A percentile compares a stretch with the other conserved stretches of the same genome.
Conservation (phyloP, 2,329 filamentous ascomycete species). For the Claviceps spartinae region DNA sequence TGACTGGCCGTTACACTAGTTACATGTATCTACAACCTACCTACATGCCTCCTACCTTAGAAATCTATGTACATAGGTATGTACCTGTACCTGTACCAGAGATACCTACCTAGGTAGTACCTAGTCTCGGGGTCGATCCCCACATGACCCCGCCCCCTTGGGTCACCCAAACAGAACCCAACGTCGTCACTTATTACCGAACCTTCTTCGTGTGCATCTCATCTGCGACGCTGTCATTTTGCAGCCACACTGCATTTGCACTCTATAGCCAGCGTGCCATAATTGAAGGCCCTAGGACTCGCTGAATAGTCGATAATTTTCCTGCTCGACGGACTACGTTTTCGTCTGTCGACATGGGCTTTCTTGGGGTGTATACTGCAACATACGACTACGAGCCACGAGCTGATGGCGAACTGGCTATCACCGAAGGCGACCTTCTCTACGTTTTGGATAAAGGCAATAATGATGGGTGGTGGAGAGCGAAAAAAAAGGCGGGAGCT, state of each 20-base stretch:
- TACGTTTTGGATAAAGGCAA: conserved; percentile 74
- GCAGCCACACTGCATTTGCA: background rate
- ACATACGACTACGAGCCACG: conserved; percentile 88
- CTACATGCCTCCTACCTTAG: too few species aligned
- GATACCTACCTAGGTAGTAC: too few species aligned
- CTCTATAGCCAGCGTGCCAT: background rate
- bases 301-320: background rate
- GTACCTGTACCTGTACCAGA: too few species aligned
- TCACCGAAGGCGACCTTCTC: conserved; percentile 75
- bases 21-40: too few species aligned
- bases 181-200: conserved; percentile 4
- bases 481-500: conserved; percentile 72
- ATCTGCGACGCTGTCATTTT: background rate
- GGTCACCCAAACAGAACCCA: conserved; percentile 5
- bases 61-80: too few species aligned
- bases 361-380: conserved; percentile 80
- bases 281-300: background rate
- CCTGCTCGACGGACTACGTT: background rate
- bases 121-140: too few species aligned
- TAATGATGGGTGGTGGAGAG: conserved; percentile 85
- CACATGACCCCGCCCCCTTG: background rate
- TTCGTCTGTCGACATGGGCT: conserved; percentile 52
- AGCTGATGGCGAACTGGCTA: conserved; percentile 70
- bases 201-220: background rate
- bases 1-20: too few species aligned